phyloP scores from a whole-genome alignment of 1,284 basidiomycete genomes.

The Salmacisia buchloeana region DNA sequence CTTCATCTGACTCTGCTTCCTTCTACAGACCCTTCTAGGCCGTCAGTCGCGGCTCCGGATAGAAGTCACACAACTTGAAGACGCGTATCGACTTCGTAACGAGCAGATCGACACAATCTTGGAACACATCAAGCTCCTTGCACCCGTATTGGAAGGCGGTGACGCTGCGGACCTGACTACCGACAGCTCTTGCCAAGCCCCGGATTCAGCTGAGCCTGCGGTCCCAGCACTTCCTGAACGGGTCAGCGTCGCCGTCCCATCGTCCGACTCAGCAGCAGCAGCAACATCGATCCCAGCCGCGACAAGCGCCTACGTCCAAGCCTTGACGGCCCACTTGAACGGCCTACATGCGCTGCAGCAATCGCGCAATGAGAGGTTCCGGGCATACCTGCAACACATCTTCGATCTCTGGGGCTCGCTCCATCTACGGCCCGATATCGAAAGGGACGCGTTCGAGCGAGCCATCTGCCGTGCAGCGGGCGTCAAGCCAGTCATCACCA shows the following conservation, averaged over 20 bases:
- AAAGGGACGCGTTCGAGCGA: neutral
- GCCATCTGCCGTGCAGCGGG: neutral
- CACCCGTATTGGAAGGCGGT: neutral
- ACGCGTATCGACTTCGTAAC: neutral
- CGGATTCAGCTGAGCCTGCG: neutral
- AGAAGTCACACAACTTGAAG: neutral
- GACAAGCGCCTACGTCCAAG: neutral
- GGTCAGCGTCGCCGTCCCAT: neutral
- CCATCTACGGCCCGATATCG: neutral
- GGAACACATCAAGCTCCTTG: neutral
- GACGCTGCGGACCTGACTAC: neutral
- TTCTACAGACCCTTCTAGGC: neutral
- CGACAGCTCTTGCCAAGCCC: neutral
- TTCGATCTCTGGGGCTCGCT: conserved; percentile 4
- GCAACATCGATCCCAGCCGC: neutral
- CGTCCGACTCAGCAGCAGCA: neutral
- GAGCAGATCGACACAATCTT: neutral
- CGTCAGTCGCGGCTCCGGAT: neutral
- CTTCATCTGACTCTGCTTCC: neutral
- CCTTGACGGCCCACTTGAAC: neutral
- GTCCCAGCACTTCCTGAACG: neutral
- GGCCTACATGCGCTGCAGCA: neutral
- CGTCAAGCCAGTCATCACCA: neutral
- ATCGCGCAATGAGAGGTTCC: neutral
- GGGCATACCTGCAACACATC: neutral